Evolutionary conservation across 305 asterid genomes (phyloP).

Genomic region (Coffea humblotiana): DNA sequence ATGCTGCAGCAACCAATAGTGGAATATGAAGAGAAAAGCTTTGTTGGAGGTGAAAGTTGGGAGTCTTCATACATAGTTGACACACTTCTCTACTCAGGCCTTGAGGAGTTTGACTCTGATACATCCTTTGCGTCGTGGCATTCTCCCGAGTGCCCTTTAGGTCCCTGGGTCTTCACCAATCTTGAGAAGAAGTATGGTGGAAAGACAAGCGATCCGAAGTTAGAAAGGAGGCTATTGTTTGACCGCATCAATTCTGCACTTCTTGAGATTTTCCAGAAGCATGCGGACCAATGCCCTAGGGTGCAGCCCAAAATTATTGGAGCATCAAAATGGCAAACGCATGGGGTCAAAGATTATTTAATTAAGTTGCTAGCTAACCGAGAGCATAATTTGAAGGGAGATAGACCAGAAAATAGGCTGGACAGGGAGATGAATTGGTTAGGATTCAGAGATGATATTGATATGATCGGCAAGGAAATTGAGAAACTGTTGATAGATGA

Average conservation of each 20-base stretch:
- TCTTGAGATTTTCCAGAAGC: constrained; percentile 40
- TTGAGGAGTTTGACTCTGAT: constrained; percentile 46
- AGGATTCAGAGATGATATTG: constrained; percentile 32
- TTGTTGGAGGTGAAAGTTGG: constrained; percentile 45
- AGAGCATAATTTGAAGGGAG: constrained; percentile 22
- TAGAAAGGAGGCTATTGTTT: constrained; percentile 66
- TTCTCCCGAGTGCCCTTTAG: constrained; percentile 55
- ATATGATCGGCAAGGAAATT: constrained; percentile 41
- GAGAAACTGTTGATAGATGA: constrained; percentile 59
- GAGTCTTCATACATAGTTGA: constrained; percentile 51
- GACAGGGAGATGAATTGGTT: constrained; percentile 58
- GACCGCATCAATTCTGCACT: constrained; percentile 58
- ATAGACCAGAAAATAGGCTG: constrained; percentile 28
- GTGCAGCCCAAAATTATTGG: constrained; percentile 42
- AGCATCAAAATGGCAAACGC: constrained; percentile 27
- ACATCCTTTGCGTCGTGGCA: constrained; percentile 45
- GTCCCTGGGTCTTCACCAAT: constrained; percentile 50
- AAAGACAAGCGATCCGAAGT: constrained; percentile 30
- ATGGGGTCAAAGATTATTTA: constrained; percentile 42
- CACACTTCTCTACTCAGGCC: constrained; percentile 55
- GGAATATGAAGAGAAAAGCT: constrained; percentile 30
- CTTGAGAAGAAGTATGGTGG: constrained; percentile 67
- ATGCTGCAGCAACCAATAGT: constrained; percentile 28
- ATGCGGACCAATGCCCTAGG: constrained; percentile 53
- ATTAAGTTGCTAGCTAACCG: constrained; percentile 38